phyloP scores from a whole-genome alignment of 2,329 filamentous ascomycete species.

The Fusarium buharicum region DNA sequence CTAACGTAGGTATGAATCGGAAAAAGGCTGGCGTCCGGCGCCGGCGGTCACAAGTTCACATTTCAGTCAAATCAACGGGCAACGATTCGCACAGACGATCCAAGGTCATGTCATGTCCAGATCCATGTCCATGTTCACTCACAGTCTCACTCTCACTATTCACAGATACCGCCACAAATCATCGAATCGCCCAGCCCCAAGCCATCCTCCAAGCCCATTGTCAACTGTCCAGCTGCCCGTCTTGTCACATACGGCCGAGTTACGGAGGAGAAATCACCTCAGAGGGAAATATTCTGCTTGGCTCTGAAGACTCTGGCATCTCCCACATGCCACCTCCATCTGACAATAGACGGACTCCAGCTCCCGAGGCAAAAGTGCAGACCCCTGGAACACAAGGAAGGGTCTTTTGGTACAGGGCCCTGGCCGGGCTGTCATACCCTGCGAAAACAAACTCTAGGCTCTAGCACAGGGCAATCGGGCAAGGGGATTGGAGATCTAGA shows the following conservation, averaged over 20 bases:
- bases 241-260: conserved; percentile 7
- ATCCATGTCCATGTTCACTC: conserved; percentile 16
- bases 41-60: conserved; percentile 42
- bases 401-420: conserved; percentile 12
- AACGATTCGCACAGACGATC: conserved; percentile 10
- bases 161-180: conserved; percentile 34
- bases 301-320: conserved; percentile 1
- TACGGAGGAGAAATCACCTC: neutral
- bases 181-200: conserved; percentile 19
- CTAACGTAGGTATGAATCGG: conserved; percentile 11
- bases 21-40: conserved; percentile 36
- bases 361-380: conserved; percentile 28
- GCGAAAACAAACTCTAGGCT: conserved; percentile 5
- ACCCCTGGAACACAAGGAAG: conserved; percentile 38
- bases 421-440: conserved; percentile 25
- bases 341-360: conserved; percentile 28
- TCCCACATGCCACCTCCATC: conserved; percentile 22
- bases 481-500: conserved; percentile 13
- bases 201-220: conserved; percentile 17
- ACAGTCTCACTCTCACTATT: conserved; percentile 22
- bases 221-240: conserved; percentile 24
- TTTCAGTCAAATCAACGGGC: conserved; percentile 34
- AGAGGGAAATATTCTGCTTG: neutral
- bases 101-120: conserved; percentile 17
- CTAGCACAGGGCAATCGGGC: neutral